Conservation (phyloP, 2,329 filamentous ascomycete genomes). For the Fusarium mangiferae region DNA sequence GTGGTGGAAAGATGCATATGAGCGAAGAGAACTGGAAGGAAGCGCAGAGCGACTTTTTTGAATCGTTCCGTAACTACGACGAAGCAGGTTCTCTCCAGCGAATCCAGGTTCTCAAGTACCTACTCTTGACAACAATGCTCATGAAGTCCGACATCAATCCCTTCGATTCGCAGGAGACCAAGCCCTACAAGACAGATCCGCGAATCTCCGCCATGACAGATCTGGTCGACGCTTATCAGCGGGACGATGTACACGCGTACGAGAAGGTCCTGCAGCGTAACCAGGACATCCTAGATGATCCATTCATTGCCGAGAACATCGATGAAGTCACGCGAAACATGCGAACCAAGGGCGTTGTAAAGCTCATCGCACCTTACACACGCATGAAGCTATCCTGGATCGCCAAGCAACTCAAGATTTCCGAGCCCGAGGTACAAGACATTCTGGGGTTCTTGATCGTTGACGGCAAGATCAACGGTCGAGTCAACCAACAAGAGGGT, state of each 20-base stretch:
- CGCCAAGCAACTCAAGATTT: constrained; percentile 86
- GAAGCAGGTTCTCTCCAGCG: constrained; percentile 95
- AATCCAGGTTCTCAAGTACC: constrained; percentile 96
- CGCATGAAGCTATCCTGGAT: constrained; percentile 91
- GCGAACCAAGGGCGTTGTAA: constrained; percentile 94
- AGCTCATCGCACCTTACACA: constrained; percentile 93
- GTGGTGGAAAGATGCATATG: constrained; percentile 99
- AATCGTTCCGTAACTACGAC: constrained; percentile 98
- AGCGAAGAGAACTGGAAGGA: constrained; percentile 99
- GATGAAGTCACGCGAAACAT: constrained; percentile 98
- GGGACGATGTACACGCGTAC: constrained; percentile 92
- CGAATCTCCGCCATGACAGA: constrained; percentile 98
- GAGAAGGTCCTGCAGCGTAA: constrained; percentile 88
- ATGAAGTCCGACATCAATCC: constrained; percentile 99
- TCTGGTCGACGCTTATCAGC: constrained; percentile 94
- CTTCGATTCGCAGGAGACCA: constrained; percentile 98
- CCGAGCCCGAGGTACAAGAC: constrained; percentile 87
- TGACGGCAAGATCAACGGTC: constrained; percentile 85
- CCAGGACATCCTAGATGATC: constrained; percentile 87
- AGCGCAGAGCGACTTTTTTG: constrained; percentile 97
- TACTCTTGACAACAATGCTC: constrained; percentile 96
- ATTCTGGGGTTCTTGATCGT: constrained; percentile 96
- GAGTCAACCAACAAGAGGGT: constrained; percentile 88
- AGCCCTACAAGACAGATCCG: constrained; percentile 95
- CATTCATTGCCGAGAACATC: constrained; percentile 98